Evolutionary conservation across 2,329 filamentous ascomycete genomes (phyloP).

Genomic region (Botrytis elliptica): DNA sequence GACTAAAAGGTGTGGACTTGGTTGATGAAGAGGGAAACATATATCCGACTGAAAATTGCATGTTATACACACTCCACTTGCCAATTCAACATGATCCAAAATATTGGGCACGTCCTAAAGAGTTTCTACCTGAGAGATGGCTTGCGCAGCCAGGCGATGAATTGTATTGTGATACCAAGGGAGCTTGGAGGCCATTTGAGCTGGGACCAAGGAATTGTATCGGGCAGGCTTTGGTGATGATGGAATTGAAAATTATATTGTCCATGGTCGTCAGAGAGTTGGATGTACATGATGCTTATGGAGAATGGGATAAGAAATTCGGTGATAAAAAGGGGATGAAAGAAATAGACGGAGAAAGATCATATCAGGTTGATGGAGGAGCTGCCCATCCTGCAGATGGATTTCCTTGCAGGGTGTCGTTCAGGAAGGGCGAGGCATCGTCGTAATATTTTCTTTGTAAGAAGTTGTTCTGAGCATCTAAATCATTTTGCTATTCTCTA

Average conservation of each 20-base stretch:
- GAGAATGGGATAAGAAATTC: constrained; percentile 26
- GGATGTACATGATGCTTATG: constrained; percentile 45
- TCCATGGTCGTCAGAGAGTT: constrained; percentile 49
- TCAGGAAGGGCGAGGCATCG: not conserved
- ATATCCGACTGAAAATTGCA: constrained; percentile 25
- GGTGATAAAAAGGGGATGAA: constrained; percentile 2
- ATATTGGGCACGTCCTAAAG: constrained; percentile 46
- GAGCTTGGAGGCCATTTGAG: constrained; percentile 56
- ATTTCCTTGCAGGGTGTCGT: constrained; percentile 16
- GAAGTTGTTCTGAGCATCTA: not conserved
- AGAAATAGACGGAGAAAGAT: constrained; percentile 21
- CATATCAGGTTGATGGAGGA: constrained; percentile 29
- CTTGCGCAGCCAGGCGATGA: constrained; percentile 41
- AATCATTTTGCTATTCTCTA: not conserved
- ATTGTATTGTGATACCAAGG: constrained; percentile 36
- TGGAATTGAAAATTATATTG: constrained; percentile 48
- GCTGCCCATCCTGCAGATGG: constrained; percentile 18
- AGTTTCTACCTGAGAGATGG: constrained; percentile 51
- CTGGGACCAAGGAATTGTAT: constrained; percentile 55
- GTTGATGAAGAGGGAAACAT: constrained; percentile 24
- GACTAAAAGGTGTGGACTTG: constrained; percentile 23
- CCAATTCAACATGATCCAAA: constrained; percentile 40
- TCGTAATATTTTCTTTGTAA: not conserved
- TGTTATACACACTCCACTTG: constrained; percentile 26
- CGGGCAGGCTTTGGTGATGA: constrained; percentile 54